Evolutionary conservation across 2,329 filamentous ascomycete genomes (phyloP).

Genomic region (Monosporascus sp.): DNA sequence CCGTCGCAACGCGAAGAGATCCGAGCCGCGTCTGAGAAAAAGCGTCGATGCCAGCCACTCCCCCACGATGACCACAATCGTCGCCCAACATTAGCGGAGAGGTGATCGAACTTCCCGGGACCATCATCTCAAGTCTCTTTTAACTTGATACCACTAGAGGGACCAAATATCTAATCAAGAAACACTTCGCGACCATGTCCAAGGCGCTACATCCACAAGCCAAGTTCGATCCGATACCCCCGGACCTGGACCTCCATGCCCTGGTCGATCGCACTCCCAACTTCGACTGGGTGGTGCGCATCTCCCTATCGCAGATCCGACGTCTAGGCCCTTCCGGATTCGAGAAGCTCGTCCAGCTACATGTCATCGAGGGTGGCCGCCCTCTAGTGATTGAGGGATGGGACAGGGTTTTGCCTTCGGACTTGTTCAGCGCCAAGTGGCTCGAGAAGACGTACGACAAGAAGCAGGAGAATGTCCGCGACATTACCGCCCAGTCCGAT

Average conservation of each 20-base stretch:
- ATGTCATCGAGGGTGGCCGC: constrained; percentile 80
- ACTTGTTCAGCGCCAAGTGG: constrained; percentile 78
- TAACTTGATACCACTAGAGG: too few relatives aligned
- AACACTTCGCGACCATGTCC: constrained; percentile 55
- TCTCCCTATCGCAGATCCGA: constrained; percentile 73
- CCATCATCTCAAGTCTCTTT: too few relatives aligned
- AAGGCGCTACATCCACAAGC: constrained; percentile 70
- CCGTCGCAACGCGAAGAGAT: too few relatives aligned
- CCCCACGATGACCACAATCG: too few relatives aligned
- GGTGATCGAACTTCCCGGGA: too few relatives aligned
- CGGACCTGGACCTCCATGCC: constrained; percentile 69
- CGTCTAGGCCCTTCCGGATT: constrained; percentile 72
- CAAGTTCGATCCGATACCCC: constrained; percentile 86
- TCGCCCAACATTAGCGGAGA: too few relatives aligned
- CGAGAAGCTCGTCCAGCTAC: constrained; percentile 75
- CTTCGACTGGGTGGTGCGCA: constrained; percentile 79
- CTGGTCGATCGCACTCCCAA: constrained; percentile 76
- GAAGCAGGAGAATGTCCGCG: constrained; percentile 79
- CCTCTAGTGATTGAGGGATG: constrained; percentile 90
- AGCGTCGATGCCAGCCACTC: too few relatives aligned
- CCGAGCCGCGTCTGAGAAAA: too few relatives aligned
- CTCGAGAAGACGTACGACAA: constrained; percentile 71
- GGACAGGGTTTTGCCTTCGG: constrained; percentile 65
- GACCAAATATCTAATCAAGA: not conserved
- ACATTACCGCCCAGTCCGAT: constrained; percentile 66